Evolutionary conservation across 202 grass and related monocot species (phyloP).

Genomic region (Schoenoplectus triqueter): DNA sequence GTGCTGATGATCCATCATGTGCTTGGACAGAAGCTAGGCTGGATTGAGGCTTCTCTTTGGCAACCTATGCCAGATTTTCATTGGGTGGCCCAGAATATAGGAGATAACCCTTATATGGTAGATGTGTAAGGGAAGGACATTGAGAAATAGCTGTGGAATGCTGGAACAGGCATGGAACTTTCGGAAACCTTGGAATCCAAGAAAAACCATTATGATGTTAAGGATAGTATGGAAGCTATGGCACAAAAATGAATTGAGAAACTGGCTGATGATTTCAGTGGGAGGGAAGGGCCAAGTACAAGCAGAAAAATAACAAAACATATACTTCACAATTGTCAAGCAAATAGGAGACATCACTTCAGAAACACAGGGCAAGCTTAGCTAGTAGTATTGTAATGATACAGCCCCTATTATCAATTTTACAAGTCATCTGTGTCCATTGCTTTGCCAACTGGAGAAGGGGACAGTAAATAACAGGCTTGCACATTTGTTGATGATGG

Average conservation of each 20-base stretch:
- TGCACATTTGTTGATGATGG: not conserved
- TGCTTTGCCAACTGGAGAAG: not conserved
- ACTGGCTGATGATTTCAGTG: too few relatives aligned
- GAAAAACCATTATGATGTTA: too few relatives aligned
- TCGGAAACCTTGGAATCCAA: not conserved
- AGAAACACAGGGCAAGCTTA: not conserved
- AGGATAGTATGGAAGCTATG: not conserved
- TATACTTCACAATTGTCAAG: too few relatives aligned
- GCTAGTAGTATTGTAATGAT: not conserved
- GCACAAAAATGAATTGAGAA: not conserved
- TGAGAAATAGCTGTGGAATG: not conserved
- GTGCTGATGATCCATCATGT: not conserved
- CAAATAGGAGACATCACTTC: not conserved
- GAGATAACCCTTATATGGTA: not conserved
- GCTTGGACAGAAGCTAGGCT: not conserved
- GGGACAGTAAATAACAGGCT: not conserved
- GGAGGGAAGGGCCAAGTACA: too few relatives aligned
- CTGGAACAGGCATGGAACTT: not conserved
- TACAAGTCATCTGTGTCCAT: not conserved
- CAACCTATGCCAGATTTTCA: not conserved
- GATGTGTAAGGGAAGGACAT: not conserved
- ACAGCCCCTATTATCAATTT: slow-evolving; percentile 4
- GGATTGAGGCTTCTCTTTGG: not conserved
- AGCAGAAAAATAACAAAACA: too few relatives aligned
- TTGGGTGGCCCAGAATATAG: not conserved